These are phyloP conservation scores for Leccinellum rugosiceps DNA, from an alignment of 768 basidiomycete genomes.

Conservation along the genomic window DNA sequence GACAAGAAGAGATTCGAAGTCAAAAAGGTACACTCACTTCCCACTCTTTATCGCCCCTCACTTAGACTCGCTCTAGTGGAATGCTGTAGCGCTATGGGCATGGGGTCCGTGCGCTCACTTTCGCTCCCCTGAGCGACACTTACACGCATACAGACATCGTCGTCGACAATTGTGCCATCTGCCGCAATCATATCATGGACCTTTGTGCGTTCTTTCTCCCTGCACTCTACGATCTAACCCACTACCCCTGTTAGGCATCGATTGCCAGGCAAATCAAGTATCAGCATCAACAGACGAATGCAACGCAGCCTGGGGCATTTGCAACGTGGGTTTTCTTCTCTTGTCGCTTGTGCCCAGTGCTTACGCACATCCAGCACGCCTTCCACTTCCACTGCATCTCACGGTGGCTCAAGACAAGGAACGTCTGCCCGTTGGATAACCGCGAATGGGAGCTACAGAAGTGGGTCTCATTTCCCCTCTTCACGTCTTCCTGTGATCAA, in stretches of 20 bases:
- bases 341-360: background rate
- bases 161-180: slow-evolving; percentile 99
- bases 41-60: background rate
- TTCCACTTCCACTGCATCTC: slow-evolving; percentile 99
- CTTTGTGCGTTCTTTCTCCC: slow-evolving; percentile 63
- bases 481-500: slow-evolving; percentile 1
- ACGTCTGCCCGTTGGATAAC: slow-evolving; percentile 93
- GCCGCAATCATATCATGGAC: slow-evolving; percentile 99
- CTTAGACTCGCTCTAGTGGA: slow-evolving; percentile 65
- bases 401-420: slow-evolving; percentile 97
- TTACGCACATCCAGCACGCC: slow-evolving; percentile 64
- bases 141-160: slow-evolving; percentile 71
- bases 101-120: slow-evolving; percentile 65
- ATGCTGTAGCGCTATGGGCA: slow-evolving; percentile 97
- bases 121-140: slow-evolving; percentile 4
- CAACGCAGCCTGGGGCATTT: slow-evolving; percentile 98
- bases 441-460: slow-evolving; percentile 97
- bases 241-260: slow-evolving; percentile 68
- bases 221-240: slow-evolving; percentile 1
- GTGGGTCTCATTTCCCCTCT: slow-evolving; percentile 43
- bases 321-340: slow-evolving; percentile 60
- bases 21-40: slow-evolving; percentile 74
- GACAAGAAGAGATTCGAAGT: slow-evolving; percentile 93
- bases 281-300: slow-evolving; percentile 96
- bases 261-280: slow-evolving; percentile 98